phyloP scores from a whole-genome alignment of 257 asterid species.

The Gentiana straminea region DNA sequence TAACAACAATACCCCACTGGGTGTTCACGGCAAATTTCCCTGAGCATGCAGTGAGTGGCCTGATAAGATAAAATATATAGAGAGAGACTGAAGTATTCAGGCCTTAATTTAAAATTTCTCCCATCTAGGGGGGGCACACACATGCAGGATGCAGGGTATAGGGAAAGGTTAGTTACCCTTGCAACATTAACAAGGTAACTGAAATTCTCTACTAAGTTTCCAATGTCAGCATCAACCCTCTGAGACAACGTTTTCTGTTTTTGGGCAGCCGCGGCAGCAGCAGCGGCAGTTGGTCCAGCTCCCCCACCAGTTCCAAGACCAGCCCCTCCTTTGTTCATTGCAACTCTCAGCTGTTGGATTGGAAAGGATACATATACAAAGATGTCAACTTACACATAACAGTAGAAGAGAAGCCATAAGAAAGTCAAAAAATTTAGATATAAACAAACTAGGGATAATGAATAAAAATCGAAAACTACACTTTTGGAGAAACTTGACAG shows the following conservation, averaged over 20 bases:
- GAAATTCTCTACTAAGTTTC: conserved; percentile 74
- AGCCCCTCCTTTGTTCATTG: conserved; percentile 68
- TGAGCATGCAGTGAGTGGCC: too few species aligned
- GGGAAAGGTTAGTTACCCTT: conserved; percentile 29
- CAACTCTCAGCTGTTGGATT: not conserved
- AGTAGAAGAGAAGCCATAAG: not conserved
- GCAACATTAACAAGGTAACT: conserved; percentile 67
- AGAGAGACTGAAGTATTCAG: too few species aligned
- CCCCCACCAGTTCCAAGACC: conserved; percentile 26
- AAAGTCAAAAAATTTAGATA: too few species aligned
- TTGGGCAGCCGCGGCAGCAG: conserved; percentile 74
- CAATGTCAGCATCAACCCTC: conserved; percentile 76
- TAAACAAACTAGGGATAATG: too few species aligned
- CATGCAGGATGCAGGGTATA: too few species aligned
- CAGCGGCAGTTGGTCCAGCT: conserved; percentile 62
- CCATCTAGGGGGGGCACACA: not conserved
- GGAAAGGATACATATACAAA: not conserved
- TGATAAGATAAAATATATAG: too few species aligned
- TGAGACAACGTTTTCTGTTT: conserved; percentile 72
- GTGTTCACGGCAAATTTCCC: too few species aligned
- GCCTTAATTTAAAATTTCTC: too few species aligned
- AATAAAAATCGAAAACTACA: too few species aligned
- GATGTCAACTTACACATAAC: not conserved
- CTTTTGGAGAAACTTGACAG: too few species aligned
- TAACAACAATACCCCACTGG: too few species aligned